Percentiles rank a stretch among this genome's conserved stretches.
phyloP scores from a whole-genome alignment of 176 grass and related monocot species.

The Carex littledalei region DNA sequence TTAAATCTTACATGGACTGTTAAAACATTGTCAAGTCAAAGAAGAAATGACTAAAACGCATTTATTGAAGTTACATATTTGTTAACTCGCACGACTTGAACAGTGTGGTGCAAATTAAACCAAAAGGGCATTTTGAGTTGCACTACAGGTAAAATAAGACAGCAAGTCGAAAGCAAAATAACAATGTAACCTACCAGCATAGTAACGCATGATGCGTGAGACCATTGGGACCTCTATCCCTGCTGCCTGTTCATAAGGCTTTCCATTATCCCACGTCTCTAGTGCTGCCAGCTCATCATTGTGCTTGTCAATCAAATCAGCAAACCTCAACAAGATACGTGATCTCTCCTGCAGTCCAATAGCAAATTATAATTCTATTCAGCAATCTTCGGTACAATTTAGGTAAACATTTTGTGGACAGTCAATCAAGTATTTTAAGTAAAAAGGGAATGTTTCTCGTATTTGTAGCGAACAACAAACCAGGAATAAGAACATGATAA shows the following conservation, averaged over 20 bases:
- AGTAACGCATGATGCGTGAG: conserved; percentile 68
- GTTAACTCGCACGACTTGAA: background rate
- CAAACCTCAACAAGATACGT: conserved; percentile 57
- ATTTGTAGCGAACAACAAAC: background rate
- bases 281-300: conserved; percentile 69
- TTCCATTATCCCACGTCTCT: conserved; percentile 97
- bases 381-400: background rate
- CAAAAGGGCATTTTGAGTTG: background rate
- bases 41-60: background rate
- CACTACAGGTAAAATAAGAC: background rate
- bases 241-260: conserved; percentile 68
- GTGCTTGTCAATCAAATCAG: conserved; percentile 84
- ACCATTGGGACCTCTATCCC: conserved; percentile 62
- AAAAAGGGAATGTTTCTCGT: background rate
- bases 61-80: background rate
- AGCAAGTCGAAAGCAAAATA: background rate
- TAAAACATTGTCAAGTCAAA: background rate
- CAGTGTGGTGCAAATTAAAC: background rate
- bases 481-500: background rate
- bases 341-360: conserved; percentile 61
- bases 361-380: background rate
- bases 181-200: conserved; percentile 42
- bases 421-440: background rate
- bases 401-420: background rate
- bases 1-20: background rate